Conservation (phyloP, 1,284 basidiomycete species). For the Pascua sp. region DNA sequence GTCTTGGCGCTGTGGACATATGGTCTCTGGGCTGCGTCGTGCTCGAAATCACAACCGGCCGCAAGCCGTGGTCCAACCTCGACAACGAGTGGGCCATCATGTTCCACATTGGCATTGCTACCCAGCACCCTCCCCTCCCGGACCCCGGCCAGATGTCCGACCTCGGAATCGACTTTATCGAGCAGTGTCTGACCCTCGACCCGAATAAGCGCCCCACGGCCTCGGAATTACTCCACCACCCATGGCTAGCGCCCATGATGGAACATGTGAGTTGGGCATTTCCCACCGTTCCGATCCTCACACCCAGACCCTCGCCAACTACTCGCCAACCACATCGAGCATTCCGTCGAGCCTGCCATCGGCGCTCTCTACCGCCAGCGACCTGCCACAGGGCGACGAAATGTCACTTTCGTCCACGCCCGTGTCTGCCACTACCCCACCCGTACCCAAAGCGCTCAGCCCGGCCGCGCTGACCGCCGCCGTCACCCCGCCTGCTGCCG, state of each 20-base stretch:
- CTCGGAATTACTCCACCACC: conserved; percentile 77
- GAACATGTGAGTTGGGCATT: conserved; percentile 26
- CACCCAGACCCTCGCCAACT: not conserved
- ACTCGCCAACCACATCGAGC: conserved; percentile 8
- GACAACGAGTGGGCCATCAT: conserved; percentile 99
- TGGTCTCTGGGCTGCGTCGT: conserved; percentile 94
- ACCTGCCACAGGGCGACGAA: too few species aligned
- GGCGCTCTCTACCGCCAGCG: not conserved
- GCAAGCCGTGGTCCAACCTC: conserved; percentile 96
- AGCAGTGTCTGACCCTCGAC: conserved; percentile 85
- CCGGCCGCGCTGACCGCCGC: too few species aligned
- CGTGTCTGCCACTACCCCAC: too few species aligned
- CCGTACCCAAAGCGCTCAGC: too few species aligned
- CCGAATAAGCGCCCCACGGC: conserved; percentile 80
- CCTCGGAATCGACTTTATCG: conserved; percentile 89
- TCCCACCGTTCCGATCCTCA: not conserved
- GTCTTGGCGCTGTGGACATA: conserved; percentile 96
- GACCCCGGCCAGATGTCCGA: conserved; percentile 85
- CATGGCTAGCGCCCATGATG: conserved; percentile 67
- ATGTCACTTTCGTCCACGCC: too few species aligned
- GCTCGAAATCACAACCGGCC: conserved; percentile 87
- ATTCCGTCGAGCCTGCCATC: conserved; percentile 6
- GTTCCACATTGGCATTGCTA: conserved; percentile 98
- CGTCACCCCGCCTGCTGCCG: too few species aligned
- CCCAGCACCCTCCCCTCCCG: conserved; percentile 92